These are phyloP conservation scores for Salvia rosmarinus DNA, from an alignment of 257 asterid genomes.

Conservation along the genomic window DNA sequence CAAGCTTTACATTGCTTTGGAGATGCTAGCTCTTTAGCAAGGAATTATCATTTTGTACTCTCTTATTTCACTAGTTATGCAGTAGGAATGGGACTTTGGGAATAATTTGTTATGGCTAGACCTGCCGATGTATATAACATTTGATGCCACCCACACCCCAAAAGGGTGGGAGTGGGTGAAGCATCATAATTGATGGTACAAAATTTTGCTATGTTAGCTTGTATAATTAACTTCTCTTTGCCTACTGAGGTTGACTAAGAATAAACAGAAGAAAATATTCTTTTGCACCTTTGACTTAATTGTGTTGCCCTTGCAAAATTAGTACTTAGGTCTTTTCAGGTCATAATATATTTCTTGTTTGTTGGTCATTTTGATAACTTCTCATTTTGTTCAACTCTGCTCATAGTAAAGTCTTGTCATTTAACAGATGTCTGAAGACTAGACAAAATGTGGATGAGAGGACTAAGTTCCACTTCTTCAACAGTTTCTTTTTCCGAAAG, in stretches of 20 bases:
- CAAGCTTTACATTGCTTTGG: slow-evolving; percentile 14
- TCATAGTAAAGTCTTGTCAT: slow-evolving; percentile 36
- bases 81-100: neutral
- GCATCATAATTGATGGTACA: slow-evolving; percentile 17
- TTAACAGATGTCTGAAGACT: slow-evolving; percentile 74
- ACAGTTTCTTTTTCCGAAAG: slow-evolving; percentile 91
- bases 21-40: slow-evolving; percentile 7
- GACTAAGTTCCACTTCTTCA: slow-evolving; percentile 80
- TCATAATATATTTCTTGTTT: slow-evolving; percentile 17
- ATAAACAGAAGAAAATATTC: slow-evolving; percentile 8
- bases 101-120: slow-evolving; percentile 7
- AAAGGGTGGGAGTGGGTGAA: neutral
- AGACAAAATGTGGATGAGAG: slow-evolving; percentile 54
- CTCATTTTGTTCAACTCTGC: slow-evolving; percentile 23
- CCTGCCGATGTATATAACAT: slow-evolving; percentile 14
- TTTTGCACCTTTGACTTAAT: no score
- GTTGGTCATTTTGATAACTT: slow-evolving; percentile 16
- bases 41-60: slow-evolving; percentile 1
- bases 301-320: slow-evolving; percentile 5
- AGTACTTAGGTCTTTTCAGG: slow-evolving; percentile 21
- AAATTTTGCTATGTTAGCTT: slow-evolving; percentile 14
- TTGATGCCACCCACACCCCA: neutral
- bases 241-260: slow-evolving; percentile 9
- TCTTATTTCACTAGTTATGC: slow-evolving; percentile 12
- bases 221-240: slow-evolving; percentile 20